Base-by-base conservation (phyloP, 345 rosid genomes). In the Acer yangbiense region DNA sequence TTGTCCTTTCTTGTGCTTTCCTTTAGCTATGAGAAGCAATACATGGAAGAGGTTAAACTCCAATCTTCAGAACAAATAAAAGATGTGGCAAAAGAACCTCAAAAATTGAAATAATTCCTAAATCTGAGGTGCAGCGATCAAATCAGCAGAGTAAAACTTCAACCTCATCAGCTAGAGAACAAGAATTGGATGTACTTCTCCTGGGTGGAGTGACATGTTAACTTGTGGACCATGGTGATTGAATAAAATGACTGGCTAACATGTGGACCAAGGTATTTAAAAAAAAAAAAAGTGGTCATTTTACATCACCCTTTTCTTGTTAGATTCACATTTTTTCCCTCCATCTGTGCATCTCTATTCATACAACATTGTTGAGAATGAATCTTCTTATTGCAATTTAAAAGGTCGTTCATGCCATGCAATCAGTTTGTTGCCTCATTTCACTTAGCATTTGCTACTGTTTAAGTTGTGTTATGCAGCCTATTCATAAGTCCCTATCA, bases 131-230 rank as follows among this genome's bases (percentile, higher is more conserved):
- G 13, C 80, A 75, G 72, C 83, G 81, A 74, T 70, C 81, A 13
- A 80, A 78, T 57, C 46, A 43, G 46, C 7, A 43, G 46, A 43
- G 46, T 43, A 43, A 43, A 41, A 43, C 46, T 43, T 43, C 46
- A 43, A 43, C 46, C 46, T 43, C 44, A 41, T 41, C 46, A 7
- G 46, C 55, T 41, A 27, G 76, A 17, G 92, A 90, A 73, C 84
- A 87, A 74, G 94, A 88, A 74, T 85, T 88, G 82, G 94, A 88
- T 73, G 77, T 71, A 69, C 88, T 90, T 81, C 94, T 90, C 66
- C 72, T 88, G 68, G 92, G 94, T 78, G 91, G 82, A 79, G 94
- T 73, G 57, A 62, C 21, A 3, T 6, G 60, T 6, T 44, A 63
- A 73, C 17, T 4, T n/a, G 8, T 25, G 23, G 21, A 27, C 44